phyloP scores from a whole-genome alignment of 164 flowering plant genomes.

The Liquidambar formosana region DNA sequence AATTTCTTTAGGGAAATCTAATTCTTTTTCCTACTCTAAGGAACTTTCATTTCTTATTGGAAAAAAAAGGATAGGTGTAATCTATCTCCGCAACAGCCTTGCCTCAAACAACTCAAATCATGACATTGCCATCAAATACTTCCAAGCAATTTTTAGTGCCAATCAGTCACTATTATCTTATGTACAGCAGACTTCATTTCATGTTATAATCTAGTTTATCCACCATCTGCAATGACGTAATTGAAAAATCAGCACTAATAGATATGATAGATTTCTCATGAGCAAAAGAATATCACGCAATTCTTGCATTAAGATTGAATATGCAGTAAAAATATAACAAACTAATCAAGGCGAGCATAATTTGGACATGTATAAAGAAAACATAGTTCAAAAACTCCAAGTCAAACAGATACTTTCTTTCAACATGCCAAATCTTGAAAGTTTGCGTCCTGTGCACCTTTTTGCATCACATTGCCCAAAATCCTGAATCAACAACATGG shows the following conservation, averaged over 20 bases:
- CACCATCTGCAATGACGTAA: not conserved
- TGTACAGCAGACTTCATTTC: too few relatives aligned
- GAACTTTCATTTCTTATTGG: too few relatives aligned
- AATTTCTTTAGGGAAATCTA: too few relatives aligned
- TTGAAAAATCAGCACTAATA: not conserved
- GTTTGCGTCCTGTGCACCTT: slow-evolving; percentile 98
- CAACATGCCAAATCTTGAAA: slow-evolving; percentile 80
- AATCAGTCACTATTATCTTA: too few relatives aligned
- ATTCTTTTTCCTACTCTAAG: too few relatives aligned
- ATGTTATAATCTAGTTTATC: not conserved
- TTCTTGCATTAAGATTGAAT: not conserved
- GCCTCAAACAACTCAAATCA: too few relatives aligned
- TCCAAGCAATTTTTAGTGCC: too few relatives aligned
- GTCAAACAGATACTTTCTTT: slow-evolving; percentile 60
- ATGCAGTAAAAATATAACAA: not conserved
- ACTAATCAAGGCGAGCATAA: not conserved
- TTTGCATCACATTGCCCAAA: slow-evolving; percentile 99
- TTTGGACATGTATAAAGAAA: not conserved
- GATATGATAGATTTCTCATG: not conserved
- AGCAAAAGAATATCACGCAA: not conserved
- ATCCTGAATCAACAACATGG: slow-evolving; percentile 53
- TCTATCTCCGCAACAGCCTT: too few relatives aligned
- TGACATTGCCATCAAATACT: too few relatives aligned
- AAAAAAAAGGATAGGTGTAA: too few relatives aligned
- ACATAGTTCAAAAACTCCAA: not conserved